These are phyloP conservation scores for Boletus rubescentipes DNA, from an alignment of 768 basidiomycete genomes.

Conservation along the genomic window DNA sequence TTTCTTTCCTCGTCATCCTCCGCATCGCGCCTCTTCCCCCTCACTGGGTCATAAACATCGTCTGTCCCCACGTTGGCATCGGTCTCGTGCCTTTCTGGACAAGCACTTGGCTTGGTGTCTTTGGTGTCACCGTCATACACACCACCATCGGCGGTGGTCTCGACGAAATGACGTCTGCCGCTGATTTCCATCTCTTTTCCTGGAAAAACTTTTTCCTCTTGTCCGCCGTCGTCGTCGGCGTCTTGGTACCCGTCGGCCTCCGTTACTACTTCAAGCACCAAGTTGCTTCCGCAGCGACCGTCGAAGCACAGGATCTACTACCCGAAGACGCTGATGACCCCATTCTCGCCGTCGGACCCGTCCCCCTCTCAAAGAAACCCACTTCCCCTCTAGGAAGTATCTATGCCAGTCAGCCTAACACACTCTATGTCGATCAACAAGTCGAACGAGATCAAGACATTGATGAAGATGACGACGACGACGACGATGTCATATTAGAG, in stretches of 20 bases:
- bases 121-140: slow-evolving; percentile 91
- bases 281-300: slow-evolving; percentile 40
- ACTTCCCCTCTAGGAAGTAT: slow-evolving; percentile 33
- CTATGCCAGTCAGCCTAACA: slow-evolving; percentile 38
- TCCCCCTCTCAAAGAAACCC: slow-evolving; percentile 41
- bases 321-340: slow-evolving; percentile 40
- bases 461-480: slow-evolving; percentile 62
- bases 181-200: slow-evolving; percentile 92
- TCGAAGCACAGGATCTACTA: slow-evolving; percentile 34
- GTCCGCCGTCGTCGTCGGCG: slow-evolving; percentile 82
- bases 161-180: slow-evolving; percentile 92
- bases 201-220: slow-evolving; percentile 88
- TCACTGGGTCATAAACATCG: slow-evolving; percentile 94
- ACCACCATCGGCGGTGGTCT: slow-evolving; percentile 92
- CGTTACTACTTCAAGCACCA: slow-evolving; percentile 79
- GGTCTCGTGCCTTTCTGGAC: slow-evolving; percentile 83
- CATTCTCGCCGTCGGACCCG: slow-evolving; percentile 59
- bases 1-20: slow-evolving; percentile 92
- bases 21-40: slow-evolving; percentile 93
- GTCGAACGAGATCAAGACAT: slow-evolving; percentile 59
- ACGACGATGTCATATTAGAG: slow-evolving; percentile 74
- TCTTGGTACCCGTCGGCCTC: slow-evolving; percentile 90
- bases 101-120: slow-evolving; percentile 86
- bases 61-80: slow-evolving; percentile 92
- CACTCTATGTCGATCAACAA: slow-evolving; percentile 41